These are phyloP conservation scores for Rubia peregrina DNA, from an alignment of 305 asterid genomes.

Conservation along the genomic window DNA sequence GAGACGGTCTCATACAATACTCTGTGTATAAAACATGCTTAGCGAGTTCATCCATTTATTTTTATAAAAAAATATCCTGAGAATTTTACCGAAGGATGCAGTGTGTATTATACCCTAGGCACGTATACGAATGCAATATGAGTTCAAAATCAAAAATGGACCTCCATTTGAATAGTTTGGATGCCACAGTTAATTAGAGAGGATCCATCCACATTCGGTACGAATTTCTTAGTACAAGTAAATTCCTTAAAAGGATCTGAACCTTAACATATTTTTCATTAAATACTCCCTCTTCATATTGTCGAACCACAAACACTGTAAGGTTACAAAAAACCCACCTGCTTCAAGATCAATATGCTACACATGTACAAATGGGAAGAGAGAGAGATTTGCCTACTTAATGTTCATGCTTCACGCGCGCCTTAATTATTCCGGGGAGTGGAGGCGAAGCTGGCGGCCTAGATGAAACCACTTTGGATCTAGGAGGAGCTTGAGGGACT, in stretches of 20 bases:
- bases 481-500: constrained; percentile 28
- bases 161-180: not conserved
- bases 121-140: too few species aligned
- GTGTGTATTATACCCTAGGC: too few species aligned
- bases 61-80: too few species aligned
- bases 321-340: constrained; percentile 25
- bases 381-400: constrained; percentile 16
- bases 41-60: too few species aligned
- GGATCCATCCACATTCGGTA: not conserved
- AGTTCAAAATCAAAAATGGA: not conserved
- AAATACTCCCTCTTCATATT: constrained; percentile 18
- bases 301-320: constrained; percentile 24
- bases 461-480: constrained; percentile 25
- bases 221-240: not conserved
- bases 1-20: too few species aligned
- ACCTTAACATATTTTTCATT: not conserved
- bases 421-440: constrained; percentile 75
- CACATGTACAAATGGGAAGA: constrained; percentile 37
- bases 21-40: too few species aligned
- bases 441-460: constrained; percentile 62
- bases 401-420: constrained; percentile 65
- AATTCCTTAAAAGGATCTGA: not conserved
- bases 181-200: not conserved
- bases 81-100: too few species aligned
- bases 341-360: constrained; percentile 28